Evolutionary conservation across 1,284 basidiomycete genomes (phyloP), one percentile per base, ranked within the genome.

Genomic region (Puccinia horiana): DNA sequence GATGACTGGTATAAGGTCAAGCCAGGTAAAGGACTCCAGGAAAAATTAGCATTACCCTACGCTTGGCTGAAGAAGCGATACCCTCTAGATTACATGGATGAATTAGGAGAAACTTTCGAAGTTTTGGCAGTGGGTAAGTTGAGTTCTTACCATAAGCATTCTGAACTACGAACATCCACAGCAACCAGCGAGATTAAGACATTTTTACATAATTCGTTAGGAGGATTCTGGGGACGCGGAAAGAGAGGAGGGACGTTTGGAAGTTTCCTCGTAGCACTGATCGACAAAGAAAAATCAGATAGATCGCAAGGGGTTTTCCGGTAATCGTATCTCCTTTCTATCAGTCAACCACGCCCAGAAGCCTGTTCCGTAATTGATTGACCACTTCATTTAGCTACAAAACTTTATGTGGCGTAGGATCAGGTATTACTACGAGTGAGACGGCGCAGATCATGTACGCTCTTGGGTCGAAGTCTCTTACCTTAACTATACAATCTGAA

Each of bases 1-100:
- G 90, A 91, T 85, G 92, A 94, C 85, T 98, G 96, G 95, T 91
- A 96, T 85, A 98, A 98, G 88, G 92, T 91, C 52, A 98, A 97
- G 86, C 95, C 95, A 2, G 84, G 82, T 84, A 1, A 29, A 82
- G 40, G 2, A 49, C 12, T 37, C 49, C 26, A 3, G 4, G 52
- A 26, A 35, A 67, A 40, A 49, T 1, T 23, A 11, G 11, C 11
- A 26, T 23, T 6, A 20, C 18, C 0, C 16, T 11, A 23, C 5
- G 32, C 4, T 52, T 42, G 37, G 63, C 63, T 32, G 42, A 42
- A 61, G 32, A 5, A 12, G 1, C 26, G 1, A 23, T 32, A 69
- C n/a, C 18, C 44, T 6, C 23, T 70, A 8, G 95, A 97, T 86
- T 95, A 95, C 85, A 94, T 95, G 92, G 93, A 86, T 74, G 83